These are phyloP conservation scores for Chlamydomonas eustigma DNA, from an alignment of 139 green algal genomes.

Conservation along the genomic window DNA sequence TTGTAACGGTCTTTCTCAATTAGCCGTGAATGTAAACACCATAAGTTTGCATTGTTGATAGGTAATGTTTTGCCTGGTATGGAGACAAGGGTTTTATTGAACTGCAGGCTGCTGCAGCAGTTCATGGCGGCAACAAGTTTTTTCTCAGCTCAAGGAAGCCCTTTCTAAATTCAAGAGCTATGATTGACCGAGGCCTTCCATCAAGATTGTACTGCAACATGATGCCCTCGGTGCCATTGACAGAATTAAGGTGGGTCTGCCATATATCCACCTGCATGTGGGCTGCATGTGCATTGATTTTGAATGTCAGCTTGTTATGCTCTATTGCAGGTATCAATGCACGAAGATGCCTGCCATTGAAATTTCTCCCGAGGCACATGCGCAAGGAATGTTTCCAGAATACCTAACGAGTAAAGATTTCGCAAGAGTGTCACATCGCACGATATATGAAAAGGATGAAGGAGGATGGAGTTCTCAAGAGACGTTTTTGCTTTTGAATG, in stretches of 20 bases:
- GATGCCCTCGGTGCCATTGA: conserved; percentile 80
- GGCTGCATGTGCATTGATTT: too few species aligned
- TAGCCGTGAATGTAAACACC: too few species aligned
- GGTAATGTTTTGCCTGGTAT: too few species aligned
- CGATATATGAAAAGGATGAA: background rate
- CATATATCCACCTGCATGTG: too few species aligned
- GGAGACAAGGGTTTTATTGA: background rate
- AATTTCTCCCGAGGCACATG: conserved; percentile 68
- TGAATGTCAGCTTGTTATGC: too few species aligned
- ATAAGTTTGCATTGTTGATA: too few species aligned
- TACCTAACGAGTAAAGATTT: conserved; percentile 78
- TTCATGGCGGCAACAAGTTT: background rate
- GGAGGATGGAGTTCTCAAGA: conserved; percentile 45
- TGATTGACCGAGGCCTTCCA: background rate
- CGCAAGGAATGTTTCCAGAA: conserved; percentile 73
- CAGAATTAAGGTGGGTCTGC: conserved; percentile 35
- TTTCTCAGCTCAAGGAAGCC: background rate
- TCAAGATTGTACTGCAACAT: conserved; percentile 51
- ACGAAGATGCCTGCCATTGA: conserved; percentile 64
- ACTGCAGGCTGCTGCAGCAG: background rate
- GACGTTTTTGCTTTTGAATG: conserved; percentile 66
- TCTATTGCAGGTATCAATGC: conserved; percentile 90
- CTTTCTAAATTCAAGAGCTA: background rate
- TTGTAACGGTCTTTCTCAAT: too few species aligned
- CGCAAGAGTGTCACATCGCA: conserved; percentile 55